Evolutionary conservation across 2,329 filamentous ascomycete species (phyloP), one percentile per base, ranked within the genome.

Genomic region (Penicillium corylophilum): DNA sequence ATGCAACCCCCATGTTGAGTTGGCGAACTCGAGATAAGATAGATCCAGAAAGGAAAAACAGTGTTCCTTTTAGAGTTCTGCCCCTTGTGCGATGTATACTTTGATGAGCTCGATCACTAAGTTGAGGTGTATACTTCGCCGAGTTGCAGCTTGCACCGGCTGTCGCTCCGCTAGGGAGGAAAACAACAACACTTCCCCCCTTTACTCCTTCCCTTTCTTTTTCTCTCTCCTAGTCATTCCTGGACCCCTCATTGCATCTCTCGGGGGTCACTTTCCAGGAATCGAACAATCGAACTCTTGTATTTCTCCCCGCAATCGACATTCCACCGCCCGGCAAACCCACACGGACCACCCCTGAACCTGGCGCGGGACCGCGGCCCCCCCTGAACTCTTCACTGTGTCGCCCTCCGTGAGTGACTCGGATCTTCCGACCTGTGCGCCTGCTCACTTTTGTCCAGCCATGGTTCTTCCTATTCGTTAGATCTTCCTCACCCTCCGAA

Each of bases 261-360:
- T n/a, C 26, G 26, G 16, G 33, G 18, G 18, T 22, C 29, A 31
- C 29, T 18, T 9, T 26, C 38, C 7, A 38, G 12, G 35, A 38
- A 38, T 38, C 35, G 16, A 38, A 38, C n/a, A 35, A 35, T 35
- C 33, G 33, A 36, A 36, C 16, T 42, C 38, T 42, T 26, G 16
- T n/a, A 10, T 28, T 36, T 22, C 23, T 36, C 35, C 52, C 51
- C 49, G 45, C 39, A 48, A 46, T 53, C 44, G 44, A 38, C 51
- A 38, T 38, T 41, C 39, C 51, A 57, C 54, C 50, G 56, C 56
- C 54, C 55, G 55, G 46, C 51, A 46, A 36, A 24, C 22, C 39
- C 39, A 29, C 56, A 55, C 51, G 54, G 54, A 51, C 53, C 57
- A 53, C 59, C 59, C 55, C 57, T 58, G 55, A 59, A 20, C 46